These are phyloP conservation scores for Durio zibethinus DNA, from an alignment of 345 rosid species.

Conservation along the genomic window DNA sequence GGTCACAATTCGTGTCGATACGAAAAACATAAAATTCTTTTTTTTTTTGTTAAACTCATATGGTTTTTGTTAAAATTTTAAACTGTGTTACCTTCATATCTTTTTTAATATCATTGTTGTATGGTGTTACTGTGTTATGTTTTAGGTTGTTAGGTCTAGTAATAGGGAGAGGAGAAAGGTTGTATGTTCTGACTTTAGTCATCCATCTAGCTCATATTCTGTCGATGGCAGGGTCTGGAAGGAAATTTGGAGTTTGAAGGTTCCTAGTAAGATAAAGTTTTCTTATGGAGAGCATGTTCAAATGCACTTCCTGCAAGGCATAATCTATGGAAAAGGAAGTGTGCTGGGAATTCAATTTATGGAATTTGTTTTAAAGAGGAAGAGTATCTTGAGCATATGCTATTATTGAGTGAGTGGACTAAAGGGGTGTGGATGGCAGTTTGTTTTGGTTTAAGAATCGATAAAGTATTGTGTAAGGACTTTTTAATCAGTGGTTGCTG, in stretches of 20 bases:
- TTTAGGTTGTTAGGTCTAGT: too few relatives aligned
- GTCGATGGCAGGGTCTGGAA: neutral
- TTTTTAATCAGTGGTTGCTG: neutral
- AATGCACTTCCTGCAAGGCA: neutral
- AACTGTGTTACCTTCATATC: too few relatives aligned
- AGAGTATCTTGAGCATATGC: neutral
- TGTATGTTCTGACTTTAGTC: neutral
- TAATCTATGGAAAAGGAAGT: neutral
- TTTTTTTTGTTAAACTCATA: too few relatives aligned
- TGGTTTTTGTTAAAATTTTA: too few relatives aligned
- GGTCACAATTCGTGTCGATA: too few relatives aligned
- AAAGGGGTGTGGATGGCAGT: neutral
- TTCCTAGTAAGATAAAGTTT: too few relatives aligned
- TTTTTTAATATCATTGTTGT: too few relatives aligned
- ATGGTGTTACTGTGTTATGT: too few relatives aligned
- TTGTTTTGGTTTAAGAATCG: neutral
- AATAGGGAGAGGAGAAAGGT: too few relatives aligned
- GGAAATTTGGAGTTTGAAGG: neutral
- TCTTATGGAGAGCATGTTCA: neutral
- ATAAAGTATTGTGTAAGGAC: neutral
- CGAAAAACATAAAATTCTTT: too few relatives aligned
- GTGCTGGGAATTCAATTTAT: neutral
- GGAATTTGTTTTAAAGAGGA: neutral
- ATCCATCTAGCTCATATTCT: too few relatives aligned
- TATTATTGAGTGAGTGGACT: too few relatives aligned